Percentiles rank a stretch among this genome's conserved stretches.
phyloP scores from a whole-genome alignment of 2,329 filamentous ascomycete species.

The Phoma sp. region DNA sequence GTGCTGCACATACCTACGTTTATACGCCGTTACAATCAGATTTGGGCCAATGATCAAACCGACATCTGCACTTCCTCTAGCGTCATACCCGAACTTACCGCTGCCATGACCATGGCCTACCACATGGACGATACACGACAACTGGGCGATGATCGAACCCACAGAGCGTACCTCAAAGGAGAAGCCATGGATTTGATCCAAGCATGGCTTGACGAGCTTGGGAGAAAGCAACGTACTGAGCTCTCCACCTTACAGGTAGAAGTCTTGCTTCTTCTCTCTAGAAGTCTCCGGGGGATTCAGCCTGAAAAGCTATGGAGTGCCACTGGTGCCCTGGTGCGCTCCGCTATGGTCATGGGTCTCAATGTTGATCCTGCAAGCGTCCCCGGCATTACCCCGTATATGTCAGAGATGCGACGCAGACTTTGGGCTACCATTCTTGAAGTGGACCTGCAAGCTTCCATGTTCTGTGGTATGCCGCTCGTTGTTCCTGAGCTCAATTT shows the following conservation, averaged over 20 bases:
- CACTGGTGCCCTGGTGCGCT: slow-evolving; percentile 49
- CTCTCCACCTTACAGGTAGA: slow-evolving; percentile 31
- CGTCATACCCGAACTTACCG: slow-evolving; percentile 32
- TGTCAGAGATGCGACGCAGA: slow-evolving; percentile 52
- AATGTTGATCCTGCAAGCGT: slow-evolving; percentile 50
- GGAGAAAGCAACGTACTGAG: slow-evolving; percentile 30
- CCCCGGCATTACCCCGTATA: slow-evolving; percentile 41
- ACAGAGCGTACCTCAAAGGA: slow-evolving; percentile 23
- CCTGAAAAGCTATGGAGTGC: slow-evolving; percentile 32
- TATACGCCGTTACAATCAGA: slow-evolving; percentile 28
- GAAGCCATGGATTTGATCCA: slow-evolving; percentile 26
- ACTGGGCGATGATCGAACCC: slow-evolving; percentile 11
- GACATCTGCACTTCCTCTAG: slow-evolving; percentile 25
- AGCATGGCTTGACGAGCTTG: slow-evolving; percentile 32
- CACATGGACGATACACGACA: slow-evolving; percentile 23
- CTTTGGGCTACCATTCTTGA: slow-evolving; percentile 56
- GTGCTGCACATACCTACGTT: slow-evolving; percentile 37
- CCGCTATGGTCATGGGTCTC: slow-evolving; percentile 53
- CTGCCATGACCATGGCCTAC: slow-evolving; percentile 32
- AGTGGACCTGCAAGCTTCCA: slow-evolving; percentile 44
- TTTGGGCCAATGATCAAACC: slow-evolving; percentile 23
- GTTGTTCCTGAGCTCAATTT: slow-evolving; percentile 20
- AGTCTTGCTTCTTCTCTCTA: slow-evolving; percentile 25
- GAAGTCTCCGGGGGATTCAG: slow-evolving; percentile 14
- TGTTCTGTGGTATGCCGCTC: slow-evolving; percentile 28